These are phyloP conservation scores for Aspergillus ochraceus DNA, from an alignment of 2,329 filamentous ascomycete genomes.

Conservation along the genomic window DNA sequence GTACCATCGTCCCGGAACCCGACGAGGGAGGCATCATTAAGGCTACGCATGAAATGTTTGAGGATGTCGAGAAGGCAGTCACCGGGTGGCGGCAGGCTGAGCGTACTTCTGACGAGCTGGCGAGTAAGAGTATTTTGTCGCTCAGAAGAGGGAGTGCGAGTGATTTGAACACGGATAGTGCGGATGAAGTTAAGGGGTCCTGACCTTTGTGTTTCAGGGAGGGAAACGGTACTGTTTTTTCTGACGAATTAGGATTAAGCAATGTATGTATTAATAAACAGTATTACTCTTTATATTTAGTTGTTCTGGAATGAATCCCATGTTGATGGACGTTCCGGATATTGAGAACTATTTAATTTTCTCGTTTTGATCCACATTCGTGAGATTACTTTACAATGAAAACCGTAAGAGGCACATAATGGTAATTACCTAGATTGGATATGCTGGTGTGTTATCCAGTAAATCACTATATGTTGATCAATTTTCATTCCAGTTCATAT, in stretches of 20 bases:
- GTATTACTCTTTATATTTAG: background rate
- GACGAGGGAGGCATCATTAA: constrained; percentile 86
- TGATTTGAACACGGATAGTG: constrained; percentile 38
- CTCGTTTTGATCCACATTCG: no score
- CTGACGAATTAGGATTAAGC: background rate
- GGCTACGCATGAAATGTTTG: constrained; percentile 85
- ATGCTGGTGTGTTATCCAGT: no score
- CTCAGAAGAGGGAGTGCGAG: constrained; percentile 38
- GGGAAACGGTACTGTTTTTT: no score
- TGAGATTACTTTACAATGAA: no score
- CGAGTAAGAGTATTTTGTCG: constrained; percentile 38
- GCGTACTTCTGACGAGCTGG: constrained; percentile 39
- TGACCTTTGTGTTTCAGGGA: background rate
- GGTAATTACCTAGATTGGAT: no score
- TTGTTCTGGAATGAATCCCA: background rate
- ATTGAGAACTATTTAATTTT: background rate
- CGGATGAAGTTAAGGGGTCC: constrained; percentile 36
- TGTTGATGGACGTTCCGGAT: background rate
- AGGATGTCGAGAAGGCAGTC: constrained; percentile 78
- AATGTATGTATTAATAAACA: constrained; percentile 21
- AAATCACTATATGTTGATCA: no score
- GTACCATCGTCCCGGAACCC: constrained; percentile 61
- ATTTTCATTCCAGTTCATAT: no score
- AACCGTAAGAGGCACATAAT: no score
- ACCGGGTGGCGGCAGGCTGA: constrained; percentile 75